Evolutionary conservation across 805 yeast species (phyloP), one percentile per base, ranked within the genome.

Genomic region (Saturnispora quitensis): DNA sequence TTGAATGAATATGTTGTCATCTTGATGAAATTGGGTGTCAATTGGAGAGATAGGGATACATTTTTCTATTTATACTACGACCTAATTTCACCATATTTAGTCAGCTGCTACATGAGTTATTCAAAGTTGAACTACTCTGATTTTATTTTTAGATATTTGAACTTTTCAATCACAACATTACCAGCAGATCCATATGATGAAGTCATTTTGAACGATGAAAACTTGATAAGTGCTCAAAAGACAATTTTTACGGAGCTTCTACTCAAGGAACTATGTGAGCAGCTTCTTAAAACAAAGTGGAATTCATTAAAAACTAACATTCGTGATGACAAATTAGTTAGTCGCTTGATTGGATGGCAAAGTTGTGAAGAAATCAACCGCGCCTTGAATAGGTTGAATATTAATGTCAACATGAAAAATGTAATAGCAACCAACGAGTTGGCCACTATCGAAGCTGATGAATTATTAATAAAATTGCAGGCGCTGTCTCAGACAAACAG

Each of bases 1-100:
- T 43, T 58, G 43, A 25, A 51, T 9, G 53, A 53, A 12, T 62
- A 63, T 40, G 55, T 60, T 3, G 31, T 61, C 28, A 55, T 40
- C 7, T 44, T 50, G 18, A 42, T 55, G 48, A 40, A 53, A 35
- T 46, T 55, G 20, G 44, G 36, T 20, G 43, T 47, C 15, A 34
- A 17, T 24, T 43, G 43, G 36, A 13, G 18, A 2, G 35, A 43
- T 25, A 44, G 25, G 9, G 56, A 53, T 31, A 17, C 31, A 7
- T 25, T 45, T 33, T 17, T 55, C 7, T n/a, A 52, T 2, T 43
- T 25, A 20, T 44, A 44, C 38, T 13, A 18, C 10, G 24, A 25
- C 17, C 15, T 24, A 4, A 15, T 49, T 6, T 24, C 47, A 7
- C 17, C 13, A 9, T 43, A 43, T 12, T 43, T 49, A 6, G 28